Conservation (phyloP, 208 protist genomes). For the Trypanosoma grayi region DNA sequence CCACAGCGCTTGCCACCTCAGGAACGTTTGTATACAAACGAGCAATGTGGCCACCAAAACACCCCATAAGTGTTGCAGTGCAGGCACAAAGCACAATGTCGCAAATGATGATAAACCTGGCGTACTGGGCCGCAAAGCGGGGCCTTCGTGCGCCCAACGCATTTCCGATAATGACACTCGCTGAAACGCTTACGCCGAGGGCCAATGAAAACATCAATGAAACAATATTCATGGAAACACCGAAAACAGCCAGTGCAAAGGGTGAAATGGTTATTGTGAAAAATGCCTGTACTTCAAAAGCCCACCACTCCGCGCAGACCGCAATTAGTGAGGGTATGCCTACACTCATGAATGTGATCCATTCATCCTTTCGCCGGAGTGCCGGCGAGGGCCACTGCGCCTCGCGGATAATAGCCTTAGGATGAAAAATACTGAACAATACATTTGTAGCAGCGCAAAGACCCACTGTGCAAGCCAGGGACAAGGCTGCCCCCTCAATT, state of each 20-base stretch:
- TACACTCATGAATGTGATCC: conserved; percentile 47
- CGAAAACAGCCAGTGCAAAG: conserved; percentile 46
- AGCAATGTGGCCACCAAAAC: conserved; percentile 56
- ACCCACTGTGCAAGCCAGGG: conserved; percentile 33
- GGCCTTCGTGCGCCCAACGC: conserved; percentile 41
- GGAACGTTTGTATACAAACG: conserved; percentile 40
- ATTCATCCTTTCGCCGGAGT: conserved; percentile 35
- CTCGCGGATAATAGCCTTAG: conserved; percentile 41
- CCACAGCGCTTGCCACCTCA: conserved; percentile 30
- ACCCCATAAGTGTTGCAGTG: conserved; percentile 35
- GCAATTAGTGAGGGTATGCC: conserved; percentile 54
- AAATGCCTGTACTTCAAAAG: conserved; percentile 64
- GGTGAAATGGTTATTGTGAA: conserved; percentile 46
- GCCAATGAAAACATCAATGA: conserved; percentile 52
- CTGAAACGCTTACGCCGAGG: conserved; percentile 62
- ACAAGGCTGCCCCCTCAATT: conserved; percentile 47
- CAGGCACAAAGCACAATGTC: conserved; percentile 38
- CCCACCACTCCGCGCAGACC: conserved; percentile 76
- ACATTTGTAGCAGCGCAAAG: conserved; percentile 40
- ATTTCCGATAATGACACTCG: conserved; percentile 64
- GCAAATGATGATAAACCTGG: conserved; percentile 50
- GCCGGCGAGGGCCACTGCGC: conserved; percentile 56
- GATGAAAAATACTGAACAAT: conserved; percentile 45
- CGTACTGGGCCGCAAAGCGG: conserved; percentile 45
- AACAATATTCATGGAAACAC: conserved; percentile 59